These are phyloP conservation scores for Polyporus arcularius DNA, from an alignment of 768 basidiomycete genomes.

Conservation along the genomic window DNA sequence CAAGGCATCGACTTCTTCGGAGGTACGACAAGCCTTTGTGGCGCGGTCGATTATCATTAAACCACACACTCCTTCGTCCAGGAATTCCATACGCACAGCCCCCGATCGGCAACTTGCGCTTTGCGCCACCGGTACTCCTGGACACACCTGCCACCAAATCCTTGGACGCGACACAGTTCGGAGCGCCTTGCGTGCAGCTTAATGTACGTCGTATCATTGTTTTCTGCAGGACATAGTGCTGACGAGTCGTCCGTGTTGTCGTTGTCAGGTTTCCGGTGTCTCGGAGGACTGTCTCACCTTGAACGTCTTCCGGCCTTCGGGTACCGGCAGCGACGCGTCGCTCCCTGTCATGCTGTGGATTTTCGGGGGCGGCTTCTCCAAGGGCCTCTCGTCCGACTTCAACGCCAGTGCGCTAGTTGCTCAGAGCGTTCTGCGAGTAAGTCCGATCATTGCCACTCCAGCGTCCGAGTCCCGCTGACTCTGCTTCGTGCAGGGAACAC, in stretches of 20 bases:
- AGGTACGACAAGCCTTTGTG: slow-evolving; percentile 16
- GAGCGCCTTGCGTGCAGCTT: slow-evolving; percentile 29
- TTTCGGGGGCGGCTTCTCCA: slow-evolving; percentile 42
- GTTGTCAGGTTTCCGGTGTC: slow-evolving; percentile 19
- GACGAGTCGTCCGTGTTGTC: neutral
- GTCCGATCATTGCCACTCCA: neutral
- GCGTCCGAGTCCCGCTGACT: neutral
- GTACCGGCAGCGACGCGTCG: slow-evolving; percentile 22
- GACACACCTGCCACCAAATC: slow-evolving; percentile 7
- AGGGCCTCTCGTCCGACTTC: neutral
- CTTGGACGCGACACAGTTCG: slow-evolving; percentile 25
- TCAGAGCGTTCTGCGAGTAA: slow-evolving; percentile 1
- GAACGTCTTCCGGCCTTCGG: slow-evolving; percentile 47
- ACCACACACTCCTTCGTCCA: slow-evolving; percentile 1
- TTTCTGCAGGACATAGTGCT: neutral
- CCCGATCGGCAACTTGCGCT: slow-evolving; percentile 31
- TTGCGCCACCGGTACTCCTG: slow-evolving; percentile 29
- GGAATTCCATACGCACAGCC: slow-evolving; percentile 39
- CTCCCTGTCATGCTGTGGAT: slow-evolving; percentile 49
- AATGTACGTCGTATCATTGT: slow-evolving; percentile 27
- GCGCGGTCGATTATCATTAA: neutral
- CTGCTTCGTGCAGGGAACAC: slow-evolving; percentile 7
- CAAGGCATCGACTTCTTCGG: slow-evolving; percentile 35
- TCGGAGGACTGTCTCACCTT: slow-evolving; percentile 52
- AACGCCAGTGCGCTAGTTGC: neutral